Percentiles rank a stretch among this genome's conserved stretches.
phyloP scores from a whole-genome alignment of 2,329 filamentous ascomycete species.

The Aspergillus sp. region DNA sequence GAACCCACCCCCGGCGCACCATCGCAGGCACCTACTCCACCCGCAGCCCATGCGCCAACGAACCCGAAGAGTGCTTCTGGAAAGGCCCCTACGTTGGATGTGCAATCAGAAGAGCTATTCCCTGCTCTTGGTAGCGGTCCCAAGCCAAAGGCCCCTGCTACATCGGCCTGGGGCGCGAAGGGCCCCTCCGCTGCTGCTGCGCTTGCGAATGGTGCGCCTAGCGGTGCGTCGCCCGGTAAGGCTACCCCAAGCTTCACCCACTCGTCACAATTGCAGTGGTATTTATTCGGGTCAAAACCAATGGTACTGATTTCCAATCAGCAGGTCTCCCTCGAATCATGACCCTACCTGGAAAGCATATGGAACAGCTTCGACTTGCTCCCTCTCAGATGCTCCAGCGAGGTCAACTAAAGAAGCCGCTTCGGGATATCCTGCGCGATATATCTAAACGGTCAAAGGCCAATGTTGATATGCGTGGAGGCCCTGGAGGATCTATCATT shows the following conservation, averaged over 20 bases:
- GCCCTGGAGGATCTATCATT: conserved; percentile 69
- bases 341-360: conserved; percentile 78
- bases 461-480: conserved; percentile 72
- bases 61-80: conserved; percentile 40
- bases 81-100: conserved; percentile 64
- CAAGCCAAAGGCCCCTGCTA: conserved; percentile 63
- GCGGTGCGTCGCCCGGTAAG: conserved; percentile 55
- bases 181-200: conserved; percentile 42
- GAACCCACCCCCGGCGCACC: conserved; percentile 31
- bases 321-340: conserved; percentile 57
- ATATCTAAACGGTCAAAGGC: conserved; percentile 92
- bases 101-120: conserved; percentile 86
- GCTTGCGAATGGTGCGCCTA: conserved; percentile 50
- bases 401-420: conserved; percentile 76
- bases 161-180: conserved; percentile 76
- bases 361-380: conserved; percentile 72
- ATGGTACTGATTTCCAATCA: conserved; percentile 30
- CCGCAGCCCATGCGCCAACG: conserved; percentile 36
- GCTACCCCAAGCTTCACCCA: conserved; percentile 19
- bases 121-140: conserved; percentile 77
- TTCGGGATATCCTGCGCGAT: conserved; percentile 82
- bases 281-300: neutral
- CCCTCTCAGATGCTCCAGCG: conserved; percentile 75
- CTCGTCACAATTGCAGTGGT: neutral
- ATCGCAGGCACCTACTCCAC: conserved; percentile 24